A percentile compares a stretch with the other conserved stretches of the same genome.
Evolutionary conservation across 805 yeast genomes (phyloP).

Genomic region (Tanozyma kutaoensis): DNA sequence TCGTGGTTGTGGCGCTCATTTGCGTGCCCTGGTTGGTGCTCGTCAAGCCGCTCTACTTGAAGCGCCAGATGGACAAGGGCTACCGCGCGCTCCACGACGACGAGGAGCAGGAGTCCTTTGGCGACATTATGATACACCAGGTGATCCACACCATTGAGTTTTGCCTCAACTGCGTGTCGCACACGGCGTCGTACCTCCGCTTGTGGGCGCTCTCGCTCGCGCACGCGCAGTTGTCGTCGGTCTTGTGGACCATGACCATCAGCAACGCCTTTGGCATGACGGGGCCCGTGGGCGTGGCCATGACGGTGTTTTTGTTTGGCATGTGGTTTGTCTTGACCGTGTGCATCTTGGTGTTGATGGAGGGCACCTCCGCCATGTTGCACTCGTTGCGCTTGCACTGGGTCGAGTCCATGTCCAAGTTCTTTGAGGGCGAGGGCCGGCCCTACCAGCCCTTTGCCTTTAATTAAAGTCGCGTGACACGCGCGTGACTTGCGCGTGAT

Average conservation of each 20-base stretch:
- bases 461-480: too few relatives aligned
- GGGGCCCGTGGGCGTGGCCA: slow-evolving; percentile 41
- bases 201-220: slow-evolving; percentile 73
- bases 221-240: slow-evolving; percentile 66
- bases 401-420: slow-evolving; percentile 77
- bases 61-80: slow-evolving; percentile 10
- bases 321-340: slow-evolving; percentile 68
- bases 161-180: slow-evolving; percentile 68
- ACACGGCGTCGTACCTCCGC: slow-evolving; percentile 67
- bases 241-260: slow-evolving; percentile 67
- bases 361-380: slow-evolving; percentile 77
- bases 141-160: slow-evolving; percentile 74
- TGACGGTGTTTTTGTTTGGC: slow-evolving; percentile 50
- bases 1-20: slow-evolving; percentile 44
- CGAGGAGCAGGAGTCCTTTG: slow-evolving; percentile 29
- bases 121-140: slow-evolving; percentile 66
- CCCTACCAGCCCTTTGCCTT: slow-evolving; percentile 55
- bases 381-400: slow-evolving; percentile 68
- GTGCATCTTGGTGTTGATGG: slow-evolving; percentile 61
- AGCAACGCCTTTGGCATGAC: slow-evolving; percentile 44
- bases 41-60: slow-evolving; percentile 43
- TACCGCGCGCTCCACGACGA: slow-evolving; percentile 1
- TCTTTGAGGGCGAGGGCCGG: slow-evolving; percentile 65
- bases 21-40: slow-evolving; percentile 69
- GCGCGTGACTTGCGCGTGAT: too few relatives aligned